Evolutionary conservation across 768 basidiomycete genomes (phyloP).

Genomic region (Pulveroboletus frians): DNA sequence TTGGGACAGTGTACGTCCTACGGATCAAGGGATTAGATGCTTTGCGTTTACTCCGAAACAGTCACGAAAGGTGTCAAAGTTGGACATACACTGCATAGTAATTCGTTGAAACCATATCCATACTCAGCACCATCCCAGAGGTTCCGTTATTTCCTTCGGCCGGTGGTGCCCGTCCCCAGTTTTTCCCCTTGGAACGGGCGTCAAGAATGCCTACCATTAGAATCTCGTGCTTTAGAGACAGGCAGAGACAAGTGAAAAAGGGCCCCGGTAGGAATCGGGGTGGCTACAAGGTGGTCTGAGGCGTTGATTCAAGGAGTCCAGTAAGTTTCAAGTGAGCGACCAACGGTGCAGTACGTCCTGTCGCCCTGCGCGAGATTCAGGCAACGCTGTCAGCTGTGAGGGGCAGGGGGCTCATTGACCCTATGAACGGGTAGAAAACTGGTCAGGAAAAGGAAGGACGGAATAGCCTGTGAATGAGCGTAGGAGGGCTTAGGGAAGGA

Average conservation of each 20-base stretch:
- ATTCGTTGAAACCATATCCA: constrained; percentile 51
- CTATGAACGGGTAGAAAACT: neutral
- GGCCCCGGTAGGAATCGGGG: neutral
- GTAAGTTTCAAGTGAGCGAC: neutral
- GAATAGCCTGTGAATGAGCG: neutral
- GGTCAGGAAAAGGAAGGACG: neutral
- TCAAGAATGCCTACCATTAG: constrained; percentile 12
- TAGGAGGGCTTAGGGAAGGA: neutral
- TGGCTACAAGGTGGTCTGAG: neutral
- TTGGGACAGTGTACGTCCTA: constrained; percentile 64
- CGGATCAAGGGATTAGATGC: neutral
- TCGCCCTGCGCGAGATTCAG: constrained; percentile 21
- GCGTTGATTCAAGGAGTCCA: neutral
- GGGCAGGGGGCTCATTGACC: constrained; percentile 11
- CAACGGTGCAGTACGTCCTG: constrained; percentile 15
- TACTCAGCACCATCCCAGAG: constrained; percentile 53
- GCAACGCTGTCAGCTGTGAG: constrained; percentile 5
- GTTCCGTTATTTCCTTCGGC: constrained; percentile 44
- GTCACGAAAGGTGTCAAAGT: neutral
- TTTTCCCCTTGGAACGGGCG: constrained; percentile 5
- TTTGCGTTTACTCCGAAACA: neutral
- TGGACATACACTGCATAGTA: constrained; percentile 50
- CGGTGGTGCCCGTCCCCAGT: constrained; percentile 8
- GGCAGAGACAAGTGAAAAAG: neutral
- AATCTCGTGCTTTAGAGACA: neutral